A percentile compares a stretch with the other conserved stretches of the same genome.
Conservation (phyloP, 228 moss, liverwort and hornwort species). For the Sphagnum fallax region DNA sequence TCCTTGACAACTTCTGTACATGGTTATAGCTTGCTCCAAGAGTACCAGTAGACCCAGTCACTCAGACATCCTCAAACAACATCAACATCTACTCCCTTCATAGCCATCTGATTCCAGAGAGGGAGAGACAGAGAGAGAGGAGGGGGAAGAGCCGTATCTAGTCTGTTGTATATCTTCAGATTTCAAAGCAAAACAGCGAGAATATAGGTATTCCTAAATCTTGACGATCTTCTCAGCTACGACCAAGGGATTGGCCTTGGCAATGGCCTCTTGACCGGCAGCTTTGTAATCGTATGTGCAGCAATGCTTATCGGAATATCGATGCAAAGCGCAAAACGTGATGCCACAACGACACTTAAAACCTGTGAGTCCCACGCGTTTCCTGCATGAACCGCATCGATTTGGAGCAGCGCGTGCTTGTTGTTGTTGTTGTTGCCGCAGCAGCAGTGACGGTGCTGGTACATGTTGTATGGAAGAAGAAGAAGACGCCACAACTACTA, state of each 20-base stretch:
- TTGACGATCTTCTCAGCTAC: constrained; percentile 74
- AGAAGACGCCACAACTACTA: not conserved
- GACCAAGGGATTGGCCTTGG: constrained; percentile 76
- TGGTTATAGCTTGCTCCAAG: constrained; percentile 4
- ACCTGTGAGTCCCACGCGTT: constrained; percentile 74
- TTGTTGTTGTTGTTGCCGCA: constrained; percentile 10
- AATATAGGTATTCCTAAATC: constrained; percentile 43
- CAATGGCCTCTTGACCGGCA: constrained; percentile 77
- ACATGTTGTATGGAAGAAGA: too few relatives aligned
- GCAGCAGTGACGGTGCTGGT: not conserved
- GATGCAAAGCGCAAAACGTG: constrained; percentile 61
- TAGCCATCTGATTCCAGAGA: too few relatives aligned
- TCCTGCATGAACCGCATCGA: constrained; percentile 71
- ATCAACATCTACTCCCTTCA: not conserved
- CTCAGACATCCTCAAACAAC: not conserved
- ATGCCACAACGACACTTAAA: constrained; percentile 74
- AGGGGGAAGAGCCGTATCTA: not conserved
- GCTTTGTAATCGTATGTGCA: constrained; percentile 75
- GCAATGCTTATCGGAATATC: constrained; percentile 74
- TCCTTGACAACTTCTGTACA: constrained; percentile 53
- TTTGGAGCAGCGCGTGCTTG: constrained; percentile 43
- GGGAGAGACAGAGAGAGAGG: too few relatives aligned
- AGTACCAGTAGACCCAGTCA: constrained; percentile 3
- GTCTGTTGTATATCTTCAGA: constrained; percentile 31
- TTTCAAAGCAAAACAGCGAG: constrained; percentile 36